Base-by-base conservation (phyloP, 805 yeast species). In the Clavispora asparagi region DNA sequence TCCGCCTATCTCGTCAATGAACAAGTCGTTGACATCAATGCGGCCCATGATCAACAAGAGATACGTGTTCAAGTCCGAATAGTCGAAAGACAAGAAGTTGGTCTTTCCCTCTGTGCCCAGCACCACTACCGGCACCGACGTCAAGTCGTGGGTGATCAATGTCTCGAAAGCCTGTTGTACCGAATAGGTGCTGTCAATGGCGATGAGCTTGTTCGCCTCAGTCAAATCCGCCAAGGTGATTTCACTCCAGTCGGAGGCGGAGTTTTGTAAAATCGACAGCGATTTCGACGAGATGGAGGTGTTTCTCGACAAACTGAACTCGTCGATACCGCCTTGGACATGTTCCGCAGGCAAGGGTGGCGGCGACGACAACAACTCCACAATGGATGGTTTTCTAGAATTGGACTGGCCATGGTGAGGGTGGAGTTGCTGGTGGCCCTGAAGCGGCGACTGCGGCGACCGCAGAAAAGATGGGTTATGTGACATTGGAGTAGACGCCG, bases 141-240 rank as follows among this genome's bases (percentile, higher is more conserved):
- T 92, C 59, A 94, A 76, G 52, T 85, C 82, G 63, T 91, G 77
- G 29, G 75, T 68, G 28, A 78, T 76, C 58, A 92, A 73, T 4
- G 84, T 82, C 57, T 90, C 89, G 68, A 87, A 94, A 2, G 98
- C 97, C 46, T 81, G 76, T 63, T 92, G 97, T 19, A 92, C 95
- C 3, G 96, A 81, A 31, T 80, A 71, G 6, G 79, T 67, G 3
- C 83, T 80, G 50, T 78, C 78, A 52, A 90, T 82, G 37, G 82
- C 74, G 41, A 91, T 78, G 55, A 94, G 75, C 62, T 87, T 85
- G 53, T 85, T 90, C 39, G 78, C 73, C 64, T 88, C 95, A 36
- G 90, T 83, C 55, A 94, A 74, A 54, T 87, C 94, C 12, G 77
- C 64, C 50, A 94, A 71, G 36, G 76, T 78, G 19, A 87, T 78